phyloP scores from a whole-genome alignment of 2,329 filamentous ascomycete genomes.

The Diaporthe citri region DNA sequence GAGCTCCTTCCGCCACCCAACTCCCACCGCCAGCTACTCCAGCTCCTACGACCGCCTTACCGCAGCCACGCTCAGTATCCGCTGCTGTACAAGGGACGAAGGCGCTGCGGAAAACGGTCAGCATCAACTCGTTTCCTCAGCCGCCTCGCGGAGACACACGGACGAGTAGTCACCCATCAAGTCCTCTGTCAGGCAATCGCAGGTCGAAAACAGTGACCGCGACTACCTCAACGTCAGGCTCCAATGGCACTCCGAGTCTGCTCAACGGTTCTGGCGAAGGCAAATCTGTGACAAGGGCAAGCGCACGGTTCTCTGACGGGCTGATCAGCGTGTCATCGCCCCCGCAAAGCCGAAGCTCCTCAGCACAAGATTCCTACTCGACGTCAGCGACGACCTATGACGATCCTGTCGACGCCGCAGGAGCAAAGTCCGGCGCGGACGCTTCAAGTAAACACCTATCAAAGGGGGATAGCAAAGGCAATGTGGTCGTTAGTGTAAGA shows the following conservation, averaged over 20 bases:
- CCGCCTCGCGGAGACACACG: constrained; percentile 78
- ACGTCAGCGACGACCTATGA: constrained; percentile 92
- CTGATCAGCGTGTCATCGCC: constrained; percentile 84
- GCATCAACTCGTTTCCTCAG: constrained; percentile 93
- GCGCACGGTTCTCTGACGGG: constrained; percentile 78
- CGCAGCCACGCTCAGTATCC: constrained; percentile 67
- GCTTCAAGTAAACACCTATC: constrained; percentile 62
- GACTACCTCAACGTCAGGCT: constrained; percentile 64
- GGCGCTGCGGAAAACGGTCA: constrained; percentile 86
- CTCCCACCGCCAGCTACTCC: constrained; percentile 63
- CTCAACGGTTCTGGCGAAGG: constrained; percentile 84
- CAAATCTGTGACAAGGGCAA: constrained; percentile 75
- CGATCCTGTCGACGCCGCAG: constrained; percentile 73
- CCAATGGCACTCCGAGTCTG: constrained; percentile 75
- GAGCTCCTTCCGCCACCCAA: constrained; percentile 70
- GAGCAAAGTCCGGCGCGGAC: constrained; percentile 49
- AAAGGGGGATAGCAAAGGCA: constrained; percentile 84
- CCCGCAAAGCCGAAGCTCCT: constrained; percentile 90
- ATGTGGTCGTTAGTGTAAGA: constrained; percentile 94
- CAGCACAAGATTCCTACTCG: constrained; percentile 91
- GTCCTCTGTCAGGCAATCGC: constrained; percentile 66
- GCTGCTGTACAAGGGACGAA: constrained; percentile 69
- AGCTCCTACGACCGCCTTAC: constrained; percentile 65
- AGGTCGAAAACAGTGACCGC: constrained; percentile 70
- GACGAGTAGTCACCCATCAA: constrained; percentile 71